Base-by-base conservation (phyloP, 2,329 filamentous ascomycete species). In the Monilinia fructicola region DNA sequence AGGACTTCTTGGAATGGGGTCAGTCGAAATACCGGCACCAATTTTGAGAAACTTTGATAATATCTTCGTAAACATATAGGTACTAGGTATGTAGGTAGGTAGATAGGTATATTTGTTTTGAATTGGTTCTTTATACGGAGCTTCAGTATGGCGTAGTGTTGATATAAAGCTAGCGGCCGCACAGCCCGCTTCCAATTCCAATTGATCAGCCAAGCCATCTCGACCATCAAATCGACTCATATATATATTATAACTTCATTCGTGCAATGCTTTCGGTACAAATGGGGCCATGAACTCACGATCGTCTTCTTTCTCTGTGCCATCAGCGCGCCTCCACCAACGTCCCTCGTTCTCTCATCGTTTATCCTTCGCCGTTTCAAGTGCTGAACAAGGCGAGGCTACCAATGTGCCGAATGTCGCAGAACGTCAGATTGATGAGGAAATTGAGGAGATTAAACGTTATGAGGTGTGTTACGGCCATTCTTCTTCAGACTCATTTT, bases 391-490 rank as follows among this genome's bases (percentile, higher is more conserved):
- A 70, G 88, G 87, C 69, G 84, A 88, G 68, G 79, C 82, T 68
- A 79, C 79, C 23, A 80, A 80, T 68, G 80, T 81, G 59, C 79
- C 81, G 14, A 82, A 77, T 44, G 78, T 82, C 38, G 86, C 83
- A 65, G 86, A 91, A 74, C 85, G 89, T 69, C 87, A 89, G 69
- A 92, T 96, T 71, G 90, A 93, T 69, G 93, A 98, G 76, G 95
- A 99, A 80, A 97, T 99, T 76, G 93, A 91, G 35, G 90, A 97
- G 81, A 98, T 99, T 77, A 97, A 97, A 81, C 87, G 94, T 80
- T 99, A 99, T 80, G 95, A 97, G 81, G 87, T 89, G 77, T 70
- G 78, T 70, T 31, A 60, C 71, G 42, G 56, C 61, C 68, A 59
- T 46, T 21, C 18, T 4, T 42, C 6, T 48, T 48, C 18, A 3